Base-by-base conservation (phyloP, 1,284 basidiomycete species). In the Austroboletus niveus region DNA sequence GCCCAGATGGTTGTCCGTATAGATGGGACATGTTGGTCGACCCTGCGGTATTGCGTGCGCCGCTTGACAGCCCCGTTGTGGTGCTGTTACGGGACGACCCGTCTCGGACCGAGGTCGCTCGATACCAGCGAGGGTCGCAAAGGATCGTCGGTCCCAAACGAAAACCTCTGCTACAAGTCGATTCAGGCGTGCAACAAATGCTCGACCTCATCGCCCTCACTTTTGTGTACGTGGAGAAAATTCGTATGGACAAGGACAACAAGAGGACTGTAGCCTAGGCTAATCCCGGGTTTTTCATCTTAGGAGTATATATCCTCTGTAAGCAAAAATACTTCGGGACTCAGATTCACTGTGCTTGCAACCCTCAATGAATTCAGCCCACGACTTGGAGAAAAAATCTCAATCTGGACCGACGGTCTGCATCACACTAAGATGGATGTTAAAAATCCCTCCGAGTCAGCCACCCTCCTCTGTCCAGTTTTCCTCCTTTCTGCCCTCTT, bases 161-260 rank as follows among this genome's bases (percentile, higher is more conserved):
- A 40, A 59, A 54, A 5, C 56, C 72, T 1, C 60, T 52, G 27
- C 60, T 77, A 1, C 68, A 73, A 43, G 56, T 76, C 12, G 58
- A 64, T 47, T 60, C 65, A 7, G 52, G 52, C 7, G 68, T 68
- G 14, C 63, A 69, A 48, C 63, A 69, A 22, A 75, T 75, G 54
- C 50, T 73, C 11, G 70, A 75, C 51, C 50, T 66, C 30, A 64
- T 77, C n/a, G 42, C 75, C 6, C 56, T 76, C 31, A 76, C 75
- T 0, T 76, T 76, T 45, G 63, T 75, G 30, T 76, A 71, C 45
- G 61, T 73, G 15, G 71, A 74, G 51, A 71, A 72, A 52, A 40
- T 69, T 11, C 69, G 69, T 29, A 60, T 60, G 57, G 65, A 72
- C n/a, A 62, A 52, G 46, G 61, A 67, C 15, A 17, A 38, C 7